Percentiles rank a stretch among this genome's conserved stretches.
Conservation (phyloP, 2,329 filamentous ascomycete species). For the Volutella citrinella region DNA sequence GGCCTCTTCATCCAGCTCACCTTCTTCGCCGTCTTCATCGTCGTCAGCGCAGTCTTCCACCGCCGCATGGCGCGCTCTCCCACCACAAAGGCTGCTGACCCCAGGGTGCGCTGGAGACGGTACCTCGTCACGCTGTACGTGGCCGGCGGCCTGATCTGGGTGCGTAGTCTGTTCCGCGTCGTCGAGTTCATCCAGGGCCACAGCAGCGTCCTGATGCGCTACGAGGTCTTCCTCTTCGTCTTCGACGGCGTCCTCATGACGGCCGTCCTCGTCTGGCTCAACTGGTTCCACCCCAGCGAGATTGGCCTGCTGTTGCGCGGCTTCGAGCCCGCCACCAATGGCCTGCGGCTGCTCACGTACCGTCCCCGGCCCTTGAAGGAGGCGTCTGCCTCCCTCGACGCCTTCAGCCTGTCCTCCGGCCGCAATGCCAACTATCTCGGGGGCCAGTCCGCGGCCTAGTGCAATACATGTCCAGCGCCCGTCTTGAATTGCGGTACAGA, state of each 20-base stretch:
- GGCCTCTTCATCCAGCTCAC: slow-evolving; percentile 54
- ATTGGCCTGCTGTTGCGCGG: slow-evolving; percentile 24
- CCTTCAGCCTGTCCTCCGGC: too few species aligned
- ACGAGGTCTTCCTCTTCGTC: slow-evolving; percentile 34
- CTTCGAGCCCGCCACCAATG: slow-evolving; percentile 18
- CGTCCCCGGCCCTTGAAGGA: slow-evolving; percentile 3
- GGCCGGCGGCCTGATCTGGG: slow-evolving; percentile 33
- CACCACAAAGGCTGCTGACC: slow-evolving; percentile 7
- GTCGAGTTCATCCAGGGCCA: slow-evolving; percentile 40
- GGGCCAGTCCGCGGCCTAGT: too few species aligned
- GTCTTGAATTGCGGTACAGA: too few species aligned
- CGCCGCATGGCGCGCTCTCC: slow-evolving; percentile 17
- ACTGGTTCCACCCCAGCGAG: slow-evolving; percentile 28
- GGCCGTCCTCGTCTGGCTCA: slow-evolving; percentile 24
- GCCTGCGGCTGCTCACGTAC: slow-evolving; percentile 18
- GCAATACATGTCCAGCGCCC: too few species aligned
- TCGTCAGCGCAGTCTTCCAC: slow-evolving; percentile 45
- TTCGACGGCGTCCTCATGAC: slow-evolving; percentile 38
- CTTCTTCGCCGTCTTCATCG: slow-evolving; percentile 53
- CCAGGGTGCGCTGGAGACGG: slow-evolving; percentile 29
- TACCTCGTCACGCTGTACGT: slow-evolving; percentile 27
- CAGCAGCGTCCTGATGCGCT: slow-evolving; percentile 29
- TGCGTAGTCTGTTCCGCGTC: slow-evolving; percentile 40
- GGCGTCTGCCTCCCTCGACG: too few species aligned
- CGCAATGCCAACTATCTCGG: too few species aligned